These are phyloP conservation scores for Plasmodium sp. DNA, from an alignment of 169 alveolate species.

Conservation along the genomic window DNA sequence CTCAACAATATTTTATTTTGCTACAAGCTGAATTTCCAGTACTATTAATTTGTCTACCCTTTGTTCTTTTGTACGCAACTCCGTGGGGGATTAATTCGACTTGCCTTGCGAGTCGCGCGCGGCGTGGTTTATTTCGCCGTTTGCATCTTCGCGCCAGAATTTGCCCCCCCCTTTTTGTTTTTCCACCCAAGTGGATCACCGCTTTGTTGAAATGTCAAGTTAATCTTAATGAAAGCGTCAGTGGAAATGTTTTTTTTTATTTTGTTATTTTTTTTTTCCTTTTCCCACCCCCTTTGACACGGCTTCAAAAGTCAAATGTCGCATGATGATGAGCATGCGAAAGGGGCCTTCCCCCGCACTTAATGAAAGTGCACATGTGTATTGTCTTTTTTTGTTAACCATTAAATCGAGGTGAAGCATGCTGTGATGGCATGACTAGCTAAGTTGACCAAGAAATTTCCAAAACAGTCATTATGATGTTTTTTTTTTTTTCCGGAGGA, in stretches of 20 bases:
- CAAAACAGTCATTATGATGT: background rate
- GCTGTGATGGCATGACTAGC: background rate
- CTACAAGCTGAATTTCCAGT: conserved; percentile 51
- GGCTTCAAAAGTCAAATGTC: background rate
- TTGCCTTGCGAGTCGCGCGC: background rate
- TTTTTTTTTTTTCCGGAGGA: background rate
- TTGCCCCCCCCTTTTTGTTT: background rate
- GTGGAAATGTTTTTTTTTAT: background rate
- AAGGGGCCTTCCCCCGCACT: background rate
- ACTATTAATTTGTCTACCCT: conserved; percentile 13
- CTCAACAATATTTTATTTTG: conserved; percentile 42
- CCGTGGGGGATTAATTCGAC: background rate
- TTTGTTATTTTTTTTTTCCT: background rate
- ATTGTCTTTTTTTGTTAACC: conserved; percentile 1
- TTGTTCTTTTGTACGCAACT: background rate
- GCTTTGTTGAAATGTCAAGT: background rate
- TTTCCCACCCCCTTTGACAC: background rate
- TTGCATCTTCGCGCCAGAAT: background rate
- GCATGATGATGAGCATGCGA: background rate
- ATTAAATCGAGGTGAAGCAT: background rate
- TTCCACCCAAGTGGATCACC: background rate
- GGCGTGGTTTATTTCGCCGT: background rate
- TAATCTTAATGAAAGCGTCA: background rate
- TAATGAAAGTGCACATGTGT: background rate
- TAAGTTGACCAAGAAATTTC: background rate